Evolutionary conservation across 2,329 filamentous ascomycete genomes (phyloP), one percentile per base, ranked within the genome.

Genomic region (Colletotrichum lindemuthianum): DNA sequence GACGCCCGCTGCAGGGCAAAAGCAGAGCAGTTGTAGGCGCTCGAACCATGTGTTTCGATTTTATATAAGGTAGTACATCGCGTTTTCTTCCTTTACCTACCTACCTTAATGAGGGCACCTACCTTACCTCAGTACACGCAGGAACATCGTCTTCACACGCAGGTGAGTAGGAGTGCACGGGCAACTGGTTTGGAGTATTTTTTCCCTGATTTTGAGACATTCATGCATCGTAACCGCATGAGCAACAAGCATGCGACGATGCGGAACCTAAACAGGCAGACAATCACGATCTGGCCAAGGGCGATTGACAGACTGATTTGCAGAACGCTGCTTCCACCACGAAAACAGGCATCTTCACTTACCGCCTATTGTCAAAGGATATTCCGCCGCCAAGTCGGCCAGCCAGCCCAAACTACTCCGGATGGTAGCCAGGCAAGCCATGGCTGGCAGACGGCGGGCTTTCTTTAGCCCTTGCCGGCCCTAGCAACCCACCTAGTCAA

Each of bases 21-120:
- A 52, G 60, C 60, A 63, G 60, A 52, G 55, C 56, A 51, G 59
- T 16, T 55, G 61, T 50, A 65, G 51, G 61, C 58, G 61, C 61
- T 65, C 50, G 61, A 55, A 65, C 61, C 61, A 56, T 43, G 47
- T 52, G 40, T 56, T 61, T 49, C 58, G 51, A 65, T 56, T 61
- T n/a, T n/a, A n/a, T n/a, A n/a, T n/a, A n/a, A n/a, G n/a, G n/a
- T n/a, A n/a, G n/a, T n/a, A n/a, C 40, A 40, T 57, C 56, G 24
- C 24, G 3, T 52, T 34, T n/a, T 39, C 39, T 24, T 52, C 40
- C 44, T 15, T 40, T 10, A 15, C 44, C 37, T 12, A n/a, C n/a
- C n/a, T n/a, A n/a, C n/a, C n/a, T n/a, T n/a, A n/a, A n/a, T n/a
- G n/a, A n/a, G n/a, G n/a, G n/a, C n/a, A n/a, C n/a, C n/a, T n/a